Base-by-base conservation (phyloP, 2,329 filamentous ascomycete genomes). In the Pyricularia grisea region DNA sequence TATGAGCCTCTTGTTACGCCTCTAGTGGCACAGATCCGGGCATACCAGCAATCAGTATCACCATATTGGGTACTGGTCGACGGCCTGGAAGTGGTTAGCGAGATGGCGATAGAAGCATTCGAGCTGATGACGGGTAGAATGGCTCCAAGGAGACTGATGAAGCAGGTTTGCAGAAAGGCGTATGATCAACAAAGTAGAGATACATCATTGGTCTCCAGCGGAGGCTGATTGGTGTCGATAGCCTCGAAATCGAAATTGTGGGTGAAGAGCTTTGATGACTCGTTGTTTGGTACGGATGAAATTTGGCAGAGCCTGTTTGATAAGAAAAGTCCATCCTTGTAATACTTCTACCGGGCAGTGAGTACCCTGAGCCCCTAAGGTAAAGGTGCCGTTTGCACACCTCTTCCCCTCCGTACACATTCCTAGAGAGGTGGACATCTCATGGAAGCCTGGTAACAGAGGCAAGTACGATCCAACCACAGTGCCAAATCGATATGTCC, bases 21-120 rank as follows among this genome's bases (percentile, higher is more conserved):
- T 0, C 79, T 93, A 0, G 83, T 92, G 33, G 81, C 83, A 36
- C 90, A 93, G 74, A 87, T 92, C 74, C 85, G 87, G 55, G 77
- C 75, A 28, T 76, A 81, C 30, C 75, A 78, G 10, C 80, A 84
- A 71, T 78, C 84, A 73, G 80, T 84, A 65, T 80, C 85, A 67
- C 81, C 84, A 70, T 81, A 89, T 42, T 93, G 90, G 90, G 87
- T 90, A 0, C 82, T 91, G 63, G 85, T 92, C 66, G 89, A 92
- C 74, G 90, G 90, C 0, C 79, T 93, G 10, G 90, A 92, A 72
- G 86, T 92, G 63, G 81, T 93, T 20, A 86, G 88, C 4, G 91
- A 93, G 76, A 91, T 92, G 81, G 90, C 89, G 0, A 90, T 90
- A 76, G 90, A 90, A 36, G 89, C 92, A 68, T 93, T 92, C 74